Base-by-base conservation (phyloP, 805 yeast species). In the Metschnikowia similis region DNA sequence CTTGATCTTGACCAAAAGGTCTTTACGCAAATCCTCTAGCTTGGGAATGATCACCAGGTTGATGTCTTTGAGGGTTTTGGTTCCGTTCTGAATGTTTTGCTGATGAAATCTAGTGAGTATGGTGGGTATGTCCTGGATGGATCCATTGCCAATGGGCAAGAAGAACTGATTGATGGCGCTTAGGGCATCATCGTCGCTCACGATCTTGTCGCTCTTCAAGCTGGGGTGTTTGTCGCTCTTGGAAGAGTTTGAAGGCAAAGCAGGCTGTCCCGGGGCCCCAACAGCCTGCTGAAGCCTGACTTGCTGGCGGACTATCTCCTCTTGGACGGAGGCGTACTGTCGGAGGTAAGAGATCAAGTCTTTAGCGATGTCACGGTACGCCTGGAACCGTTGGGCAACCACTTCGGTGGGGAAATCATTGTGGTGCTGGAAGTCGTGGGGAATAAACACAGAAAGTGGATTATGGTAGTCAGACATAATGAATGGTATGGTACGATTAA, bases 241-340 rank as follows among this genome's bases (percentile, higher is more conserved):
- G 17, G 52, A 35, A 35, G 36, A 38, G 26, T 37, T 37, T 4
- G 47, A 31, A 28, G 48, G 28, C 35, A 41, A 27, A 8, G 52
- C 29, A 29, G 41, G 48, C 27, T 48, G 27, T 16, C 52, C 48
- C 8, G 61, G 51, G 11, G 60, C 48, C 30, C 66, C 66, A 27
- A 61, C 84, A 8, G 96, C 89, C 64, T 89, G 91, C 52, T 89
- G 87, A 41, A 90, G 75, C 45, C 96, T 73, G 45, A 84, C 59
- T 56, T 89, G 94, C 61, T 89, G 96, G 51, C 96, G 81, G 34
- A 87, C 83, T 14, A 89, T 79, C 63, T 91, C 96, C 66, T 91
- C 97, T 64, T 90, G 94, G 49, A 88, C 91, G 11, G 87, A 79
- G 8, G 89, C 89, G 36, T 83, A 84, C 61, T 90, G 96, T 53